Evolutionary conservation across 2,329 filamentous ascomycete species (phyloP).

Genomic region (Lasiodiplodia hormozganensis): DNA sequence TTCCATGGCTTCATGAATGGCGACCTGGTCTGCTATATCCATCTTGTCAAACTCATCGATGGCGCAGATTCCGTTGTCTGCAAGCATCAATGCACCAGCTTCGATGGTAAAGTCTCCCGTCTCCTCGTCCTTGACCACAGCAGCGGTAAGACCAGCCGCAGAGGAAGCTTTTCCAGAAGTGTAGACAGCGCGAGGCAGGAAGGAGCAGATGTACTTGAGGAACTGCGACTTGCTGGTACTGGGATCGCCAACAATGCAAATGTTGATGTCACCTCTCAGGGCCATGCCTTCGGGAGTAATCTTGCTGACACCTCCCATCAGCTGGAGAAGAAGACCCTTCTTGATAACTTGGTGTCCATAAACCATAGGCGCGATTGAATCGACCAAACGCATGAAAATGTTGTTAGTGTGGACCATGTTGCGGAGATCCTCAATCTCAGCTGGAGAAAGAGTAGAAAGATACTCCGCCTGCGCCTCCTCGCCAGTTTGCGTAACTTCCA

Average conservation of each 20-base stretch:
- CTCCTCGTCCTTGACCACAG: slow-evolving; percentile 97
- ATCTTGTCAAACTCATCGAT: slow-evolving; percentile 99
- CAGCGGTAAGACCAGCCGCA: slow-evolving; percentile 94
- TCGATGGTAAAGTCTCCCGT: slow-evolving; percentile 99
- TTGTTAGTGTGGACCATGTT: slow-evolving; percentile 94
- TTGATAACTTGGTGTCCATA: slow-evolving; percentile 98
- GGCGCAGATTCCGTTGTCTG: slow-evolving; percentile 94
- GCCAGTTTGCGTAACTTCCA: slow-evolving; percentile 68
- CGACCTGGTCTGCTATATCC: slow-evolving; percentile 96
- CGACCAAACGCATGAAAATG: slow-evolving; percentile 90
- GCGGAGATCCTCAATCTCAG: slow-evolving; percentile 90
- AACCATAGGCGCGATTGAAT: slow-evolving; percentile 94
- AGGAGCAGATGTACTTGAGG: slow-evolving; percentile 95
- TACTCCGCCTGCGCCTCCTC: slow-evolving; percentile 88
- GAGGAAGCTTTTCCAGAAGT: slow-evolving; percentile 98
- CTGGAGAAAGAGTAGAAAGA: slow-evolving; percentile 80
- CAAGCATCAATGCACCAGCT: slow-evolving; percentile 95
- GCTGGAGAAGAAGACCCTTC: slow-evolving; percentile 90
- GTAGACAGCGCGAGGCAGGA: slow-evolving; percentile 95
- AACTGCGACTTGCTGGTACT: slow-evolving; percentile 98
- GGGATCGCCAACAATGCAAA: slow-evolving; percentile 96
- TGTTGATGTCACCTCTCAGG: slow-evolving; percentile 96
- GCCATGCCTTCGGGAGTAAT: slow-evolving; percentile 93
- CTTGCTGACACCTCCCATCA: slow-evolving; percentile 96
- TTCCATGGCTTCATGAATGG: slow-evolving; percentile 99